Evolutionary conservation across 2,329 filamentous ascomycete species (phyloP), one percentile per base, ranked within the genome.

Genomic region (Incumbomyces delicatus): DNA sequence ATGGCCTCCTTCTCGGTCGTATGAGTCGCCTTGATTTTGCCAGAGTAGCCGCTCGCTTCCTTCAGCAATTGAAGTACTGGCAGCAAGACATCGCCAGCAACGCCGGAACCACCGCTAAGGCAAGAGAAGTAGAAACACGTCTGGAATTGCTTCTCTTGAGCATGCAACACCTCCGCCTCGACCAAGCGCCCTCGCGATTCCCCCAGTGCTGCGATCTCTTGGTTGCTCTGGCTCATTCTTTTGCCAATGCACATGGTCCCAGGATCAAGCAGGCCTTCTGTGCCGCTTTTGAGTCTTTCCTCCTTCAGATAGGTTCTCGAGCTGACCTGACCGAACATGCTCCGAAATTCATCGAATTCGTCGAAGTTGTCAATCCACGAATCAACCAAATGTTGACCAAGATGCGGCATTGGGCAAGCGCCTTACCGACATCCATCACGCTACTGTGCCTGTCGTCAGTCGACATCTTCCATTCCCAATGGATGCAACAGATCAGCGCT

Each of bases 1-100:
- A 95, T 62, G 83, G 87, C 16, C 86, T 95, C 58, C 72, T 98
- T 2, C 76, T 98, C 1, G 92, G 94, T n/a, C 84, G 89, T 33
- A 95, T 98, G 85, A 95, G 92, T 66, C 84, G 85, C 37, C 82
- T 92, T 53, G 90, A 94, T 61, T 96, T 98, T 63, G 71, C 79
- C 13, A 85, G 82, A 47, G 89, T 98, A 38, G 81, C 87, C 2
- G 78, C 81, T 46, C 81, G 87, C 40, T 98, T 94, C 60, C 73
- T 94, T 38, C 71, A 75, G 27, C 89, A 96, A 60, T 73, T 98
- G 4, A 85, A 88, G 47, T 74, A 74, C 29, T 84, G 83, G 8
- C 80, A 95, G 43, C 81, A 81, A 59, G 87, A 94, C 14, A 73
- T 89, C 36, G 74, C 77, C 2, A 72, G 78, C 14, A 92, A 90